phyloP scores from a whole-genome alignment of 331 rosid species.

The Malus hybrid region DNA sequence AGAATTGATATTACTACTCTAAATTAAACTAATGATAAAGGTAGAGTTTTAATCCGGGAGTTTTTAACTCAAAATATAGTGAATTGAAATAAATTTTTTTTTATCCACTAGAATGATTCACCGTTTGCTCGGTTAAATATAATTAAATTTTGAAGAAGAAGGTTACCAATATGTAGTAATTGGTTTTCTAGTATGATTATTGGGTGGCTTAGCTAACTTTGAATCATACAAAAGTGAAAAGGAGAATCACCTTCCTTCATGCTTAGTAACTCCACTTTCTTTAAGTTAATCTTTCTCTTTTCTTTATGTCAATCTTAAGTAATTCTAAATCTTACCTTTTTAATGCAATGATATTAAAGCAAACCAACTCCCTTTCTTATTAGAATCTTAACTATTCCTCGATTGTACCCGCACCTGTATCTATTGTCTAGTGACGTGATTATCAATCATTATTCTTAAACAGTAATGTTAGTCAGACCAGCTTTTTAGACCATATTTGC shows the following conservation, averaged over 20 bases:
- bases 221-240: conserved; percentile 11
- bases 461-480: no score
- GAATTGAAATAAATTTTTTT: neutral
- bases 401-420: neutral
- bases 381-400: neutral
- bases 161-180: neutral
- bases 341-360: neutral
- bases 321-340: neutral
- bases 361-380: conserved; percentile 6
- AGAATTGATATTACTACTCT: no score
- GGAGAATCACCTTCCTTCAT: conserved; percentile 5
- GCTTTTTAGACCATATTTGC: no score
- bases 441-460: no score
- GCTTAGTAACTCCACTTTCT: conserved; percentile 6
- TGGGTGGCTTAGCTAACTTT: conserved; percentile 9
- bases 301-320: conserved; percentile 19
- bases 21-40: no score
- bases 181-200: neutral
- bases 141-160: neutral
- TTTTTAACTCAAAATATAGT: no score
- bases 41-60: no score
- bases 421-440: no score
- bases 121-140: neutral
- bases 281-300: neutral
- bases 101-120: neutral